A percentile compares a stretch with the other conserved stretches of the same genome.
Conservation (phyloP, 257 asterid species). For the Petrea volubilis region DNA sequence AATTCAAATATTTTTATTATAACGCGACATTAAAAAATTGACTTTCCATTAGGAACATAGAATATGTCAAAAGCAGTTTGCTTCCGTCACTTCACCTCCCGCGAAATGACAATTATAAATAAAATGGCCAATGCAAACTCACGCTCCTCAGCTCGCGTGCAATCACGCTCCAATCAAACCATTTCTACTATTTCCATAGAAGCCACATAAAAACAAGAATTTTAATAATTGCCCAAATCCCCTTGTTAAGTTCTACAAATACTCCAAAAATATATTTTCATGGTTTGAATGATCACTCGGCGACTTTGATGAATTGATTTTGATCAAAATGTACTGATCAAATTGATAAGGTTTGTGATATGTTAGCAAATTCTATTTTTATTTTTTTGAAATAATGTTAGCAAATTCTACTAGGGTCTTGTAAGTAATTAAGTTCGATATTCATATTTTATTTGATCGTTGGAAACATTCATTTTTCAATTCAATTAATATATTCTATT, state of each 20-base stretch:
- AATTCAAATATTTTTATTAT: too few relatives aligned
- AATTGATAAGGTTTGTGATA: too few relatives aligned
- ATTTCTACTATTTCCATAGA: not conserved
- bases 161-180: constrained; percentile 10
- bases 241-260: not conserved
- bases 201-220: not conserved
- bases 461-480: too few relatives aligned
- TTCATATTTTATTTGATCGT: too few relatives aligned
- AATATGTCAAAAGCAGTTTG: too few relatives aligned
- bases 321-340: constrained; percentile 18
- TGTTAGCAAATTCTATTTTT: too few relatives aligned
- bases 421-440: too few relatives aligned
- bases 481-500: too few relatives aligned
- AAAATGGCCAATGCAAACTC: not conserved
- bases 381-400: too few relatives aligned
- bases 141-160: constrained; percentile 24
- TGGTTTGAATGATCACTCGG: not conserved
- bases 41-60: too few relatives aligned
- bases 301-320: constrained; percentile 32
- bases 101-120: constrained; percentile 32
- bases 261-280: not conserved
- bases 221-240: constrained; percentile 1
- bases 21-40: too few relatives aligned
- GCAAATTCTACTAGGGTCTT: too few relatives aligned
- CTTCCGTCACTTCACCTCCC: constrained; percentile 28